Conservation (phyloP, 2,329 filamentous ascomycete genomes). For the Aquanectria penicillioides region DNA sequence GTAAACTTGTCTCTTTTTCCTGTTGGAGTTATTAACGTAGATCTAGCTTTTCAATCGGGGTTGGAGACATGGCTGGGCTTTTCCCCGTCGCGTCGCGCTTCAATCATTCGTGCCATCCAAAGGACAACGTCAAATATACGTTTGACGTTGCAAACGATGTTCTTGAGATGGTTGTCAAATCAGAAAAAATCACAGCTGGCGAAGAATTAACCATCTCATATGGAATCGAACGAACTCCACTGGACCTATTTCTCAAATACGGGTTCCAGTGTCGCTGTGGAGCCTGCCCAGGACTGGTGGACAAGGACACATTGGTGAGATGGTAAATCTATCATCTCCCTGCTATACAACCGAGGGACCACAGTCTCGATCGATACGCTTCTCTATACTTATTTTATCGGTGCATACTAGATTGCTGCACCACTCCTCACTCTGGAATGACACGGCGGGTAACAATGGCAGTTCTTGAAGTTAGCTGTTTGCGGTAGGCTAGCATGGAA, state of each 20-base stretch:
- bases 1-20: too few species aligned
- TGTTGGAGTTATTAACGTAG: conserved; percentile 4
- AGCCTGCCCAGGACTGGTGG: conserved; percentile 49
- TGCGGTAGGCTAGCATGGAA: too few species aligned
- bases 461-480: too few species aligned
- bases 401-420: too few species aligned
- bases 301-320: conserved; percentile 21
- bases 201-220: conserved; percentile 65
- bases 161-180: conserved; percentile 54
- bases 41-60: conserved; percentile 42
- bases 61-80: conserved; percentile 47
- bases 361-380: too few species aligned
- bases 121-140: conserved; percentile 55
- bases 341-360: too few species aligned
- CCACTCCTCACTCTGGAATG: background rate
- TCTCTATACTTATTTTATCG: too few species aligned
- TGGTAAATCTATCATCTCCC: too few species aligned
- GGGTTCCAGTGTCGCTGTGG: conserved; percentile 65
- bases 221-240: conserved; percentile 46
- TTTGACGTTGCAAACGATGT: conserved; percentile 48
- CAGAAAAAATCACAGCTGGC: conserved; percentile 50
- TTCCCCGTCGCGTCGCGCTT: conserved; percentile 65
- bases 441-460: background rate
- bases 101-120: conserved; percentile 64
- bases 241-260: conserved; percentile 54